Evolutionary conservation across 2,329 filamentous ascomycete genomes (phyloP).

Genomic region (Cercospora citrullina): DNA sequence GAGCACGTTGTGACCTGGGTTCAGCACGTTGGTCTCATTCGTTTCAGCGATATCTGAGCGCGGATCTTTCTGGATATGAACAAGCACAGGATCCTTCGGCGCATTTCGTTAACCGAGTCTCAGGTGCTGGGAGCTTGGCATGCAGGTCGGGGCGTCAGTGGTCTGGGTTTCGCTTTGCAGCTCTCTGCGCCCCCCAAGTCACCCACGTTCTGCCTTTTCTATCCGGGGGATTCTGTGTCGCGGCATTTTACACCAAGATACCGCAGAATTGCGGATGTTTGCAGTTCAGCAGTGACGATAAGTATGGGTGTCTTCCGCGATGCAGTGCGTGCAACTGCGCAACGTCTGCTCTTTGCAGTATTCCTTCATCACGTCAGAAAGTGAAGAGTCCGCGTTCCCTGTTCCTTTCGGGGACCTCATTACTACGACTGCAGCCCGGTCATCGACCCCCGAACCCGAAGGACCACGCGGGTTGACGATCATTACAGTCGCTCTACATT

Average conservation of each 20-base stretch:
- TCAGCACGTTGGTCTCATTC: neutral
- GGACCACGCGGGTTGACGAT: neutral
- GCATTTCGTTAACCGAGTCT: constrained; percentile 7
- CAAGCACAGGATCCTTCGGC: neutral
- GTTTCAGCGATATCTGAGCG: neutral
- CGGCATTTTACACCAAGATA: constrained; percentile 2
- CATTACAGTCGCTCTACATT: neutral
- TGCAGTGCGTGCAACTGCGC: neutral
- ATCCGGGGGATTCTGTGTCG: constrained; percentile 5
- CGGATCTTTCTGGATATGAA: neutral
- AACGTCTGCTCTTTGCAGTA: neutral
- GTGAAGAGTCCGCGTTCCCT: neutral
- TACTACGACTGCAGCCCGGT: constrained; percentile 1
- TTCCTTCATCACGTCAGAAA: neutral
- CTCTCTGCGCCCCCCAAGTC: neutral
- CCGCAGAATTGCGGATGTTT: neutral
- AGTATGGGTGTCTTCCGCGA: neutral
- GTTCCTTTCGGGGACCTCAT: neutral
- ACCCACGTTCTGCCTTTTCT: neutral
- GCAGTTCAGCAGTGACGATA: neutral
- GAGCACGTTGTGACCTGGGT: neutral
- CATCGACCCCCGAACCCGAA: neutral
- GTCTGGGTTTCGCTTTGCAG: constrained; percentile 1
- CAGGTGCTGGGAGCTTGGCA: neutral
- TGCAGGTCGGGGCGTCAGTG: neutral